Evolutionary conservation across 345 rosid genomes (phyloP).

Genomic region (Brassica rapa): DNA sequence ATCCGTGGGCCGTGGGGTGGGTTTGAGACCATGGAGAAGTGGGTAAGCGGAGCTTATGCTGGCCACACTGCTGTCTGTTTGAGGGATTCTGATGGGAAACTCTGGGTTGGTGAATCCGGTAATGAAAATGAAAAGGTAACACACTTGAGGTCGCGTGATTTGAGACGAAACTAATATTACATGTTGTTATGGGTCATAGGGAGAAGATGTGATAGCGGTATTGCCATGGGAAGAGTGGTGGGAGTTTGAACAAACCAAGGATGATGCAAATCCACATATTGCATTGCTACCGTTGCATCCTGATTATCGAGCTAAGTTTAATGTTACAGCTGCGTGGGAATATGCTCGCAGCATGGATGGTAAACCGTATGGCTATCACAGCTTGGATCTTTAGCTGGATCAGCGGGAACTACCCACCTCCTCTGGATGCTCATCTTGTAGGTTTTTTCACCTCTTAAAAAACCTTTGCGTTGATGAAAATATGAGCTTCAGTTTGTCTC

Average conservation of each 20-base stretch:
- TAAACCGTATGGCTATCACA: conserved; percentile 92
- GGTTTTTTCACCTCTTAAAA: conserved; percentile 13
- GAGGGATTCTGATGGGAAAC: conserved; percentile 85
- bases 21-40: conserved; percentile 96
- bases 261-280: conserved; percentile 89
- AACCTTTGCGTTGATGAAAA: conserved; percentile 4
- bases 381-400: conserved; percentile 97
- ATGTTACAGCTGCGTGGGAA: conserved; percentile 96
- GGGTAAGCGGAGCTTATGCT: conserved; percentile 99
- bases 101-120: conserved; percentile 98
- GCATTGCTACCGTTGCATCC: conserved; percentile 93
- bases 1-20: conserved; percentile 95
- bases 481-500: background rate
- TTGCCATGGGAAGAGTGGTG: conserved; percentile 99
- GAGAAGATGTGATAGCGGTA: conserved; percentile 81
- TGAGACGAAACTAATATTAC: no score
- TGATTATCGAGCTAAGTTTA: conserved; percentile 79
- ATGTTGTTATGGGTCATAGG: conserved; percentile 45
- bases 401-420: conserved; percentile 88
- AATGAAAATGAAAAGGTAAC: conserved; percentile 90
- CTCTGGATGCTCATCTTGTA: conserved; percentile 94
- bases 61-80: conserved; percentile 92
- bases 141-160: background rate
- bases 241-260: conserved; percentile 90
- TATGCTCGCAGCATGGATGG: conserved; percentile 89